Percentiles rank a stretch among this genome's conserved stretches.
These are phyloP conservation scores for Boletus bicolor DNA, from an alignment of 768 basidiomycete genomes.

Conservation along the genomic window DNA sequence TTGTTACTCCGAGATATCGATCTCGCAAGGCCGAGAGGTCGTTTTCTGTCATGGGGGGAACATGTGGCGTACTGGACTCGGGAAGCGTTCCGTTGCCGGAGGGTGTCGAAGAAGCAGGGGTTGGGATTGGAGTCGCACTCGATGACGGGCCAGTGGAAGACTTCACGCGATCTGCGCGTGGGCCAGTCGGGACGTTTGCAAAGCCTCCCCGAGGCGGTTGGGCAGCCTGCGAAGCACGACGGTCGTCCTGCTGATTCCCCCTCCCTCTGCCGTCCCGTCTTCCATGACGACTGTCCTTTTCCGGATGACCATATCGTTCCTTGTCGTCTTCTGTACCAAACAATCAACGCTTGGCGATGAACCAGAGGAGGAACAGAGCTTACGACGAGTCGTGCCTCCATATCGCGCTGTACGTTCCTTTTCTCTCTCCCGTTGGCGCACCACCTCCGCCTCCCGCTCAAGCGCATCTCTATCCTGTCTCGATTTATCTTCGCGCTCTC, in stretches of 20 bases:
- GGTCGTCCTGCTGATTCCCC: slow-evolving; percentile 38
- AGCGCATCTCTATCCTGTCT: slow-evolving; percentile 64
- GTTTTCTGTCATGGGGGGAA: slow-evolving; percentile 71
- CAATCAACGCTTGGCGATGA: slow-evolving; percentile 5
- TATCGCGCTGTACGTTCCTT: slow-evolving; percentile 34
- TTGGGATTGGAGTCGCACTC: slow-evolving; percentile 44
- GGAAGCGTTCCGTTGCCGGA: slow-evolving; percentile 28
- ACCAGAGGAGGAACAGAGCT: slow-evolving; percentile 2
- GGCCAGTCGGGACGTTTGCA: slow-evolving; percentile 78
- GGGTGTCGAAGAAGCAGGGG: slow-evolving; percentile 48
- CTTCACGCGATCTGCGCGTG: slow-evolving; percentile 71
- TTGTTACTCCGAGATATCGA: slow-evolving; percentile 91
- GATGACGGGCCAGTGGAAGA: slow-evolving; percentile 30
- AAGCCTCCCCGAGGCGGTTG: slow-evolving; percentile 43
- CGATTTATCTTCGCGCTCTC: slow-evolving; percentile 58
- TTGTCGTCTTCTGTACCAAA: slow-evolving; percentile 43
- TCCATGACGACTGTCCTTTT: slow-evolving; percentile 45
- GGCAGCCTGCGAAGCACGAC: slow-evolving; percentile 31
- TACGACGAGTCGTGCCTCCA: slow-evolving; percentile 38
- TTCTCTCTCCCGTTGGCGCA: slow-evolving; percentile 51
- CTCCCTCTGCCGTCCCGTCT: slow-evolving; percentile 39
- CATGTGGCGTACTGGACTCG: slow-evolving; percentile 40
- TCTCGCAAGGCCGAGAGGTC: slow-evolving; percentile 85
- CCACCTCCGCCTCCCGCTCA: slow-evolving; percentile 71
- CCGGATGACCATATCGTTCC: slow-evolving; percentile 47